A percentile compares a stretch with the other conserved stretches of the same genome.
Evolutionary conservation across 805 yeast species (phyloP).

Genomic region (Candida verbasci): DNA sequence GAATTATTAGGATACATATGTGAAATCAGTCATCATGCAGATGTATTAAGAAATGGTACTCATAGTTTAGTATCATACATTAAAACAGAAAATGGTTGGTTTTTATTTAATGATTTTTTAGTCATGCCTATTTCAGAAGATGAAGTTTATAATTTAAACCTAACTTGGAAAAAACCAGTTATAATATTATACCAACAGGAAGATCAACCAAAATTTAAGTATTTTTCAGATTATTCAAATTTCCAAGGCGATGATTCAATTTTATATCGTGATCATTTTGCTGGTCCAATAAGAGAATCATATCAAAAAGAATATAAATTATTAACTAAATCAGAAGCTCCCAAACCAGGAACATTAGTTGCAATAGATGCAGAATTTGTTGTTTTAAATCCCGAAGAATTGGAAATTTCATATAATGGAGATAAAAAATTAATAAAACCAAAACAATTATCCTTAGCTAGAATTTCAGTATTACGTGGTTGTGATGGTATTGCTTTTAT

Average conservation of each 20-base stretch:
- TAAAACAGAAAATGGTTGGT: conserved; percentile 60
- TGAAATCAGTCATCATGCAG: conserved; percentile 49
- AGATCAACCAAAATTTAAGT: conserved; percentile 20
- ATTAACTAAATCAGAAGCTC: conserved; percentile 67
- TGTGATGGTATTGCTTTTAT: conserved; percentile 75
- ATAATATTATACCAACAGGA: conserved; percentile 54
- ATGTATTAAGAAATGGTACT: conserved; percentile 28
- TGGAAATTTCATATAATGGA: conserved; percentile 75
- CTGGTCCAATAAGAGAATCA: conserved; percentile 58
- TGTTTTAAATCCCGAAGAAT: conserved; percentile 67
- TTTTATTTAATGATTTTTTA: conserved; percentile 84
- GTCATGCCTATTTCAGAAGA: conserved; percentile 69
- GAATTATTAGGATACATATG: conserved; percentile 69
- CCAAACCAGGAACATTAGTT: conserved; percentile 67
- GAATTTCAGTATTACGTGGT: conserved; percentile 83
- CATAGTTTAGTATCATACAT: conserved; percentile 61
- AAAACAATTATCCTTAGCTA: conserved; percentile 69
- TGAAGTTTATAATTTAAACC: conserved; percentile 71
- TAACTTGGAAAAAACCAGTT: conserved; percentile 83
- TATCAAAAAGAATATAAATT: conserved; percentile 61
- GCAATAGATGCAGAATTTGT: conserved; percentile 99
- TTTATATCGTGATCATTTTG: conserved; percentile 70
- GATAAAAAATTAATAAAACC: conserved; percentile 68
- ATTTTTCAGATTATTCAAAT: neutral
- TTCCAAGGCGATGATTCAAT: conserved; percentile 42